Conservation (phyloP, 352 stramenopile genomes). For the Globisporangium iwayamae region DNA sequence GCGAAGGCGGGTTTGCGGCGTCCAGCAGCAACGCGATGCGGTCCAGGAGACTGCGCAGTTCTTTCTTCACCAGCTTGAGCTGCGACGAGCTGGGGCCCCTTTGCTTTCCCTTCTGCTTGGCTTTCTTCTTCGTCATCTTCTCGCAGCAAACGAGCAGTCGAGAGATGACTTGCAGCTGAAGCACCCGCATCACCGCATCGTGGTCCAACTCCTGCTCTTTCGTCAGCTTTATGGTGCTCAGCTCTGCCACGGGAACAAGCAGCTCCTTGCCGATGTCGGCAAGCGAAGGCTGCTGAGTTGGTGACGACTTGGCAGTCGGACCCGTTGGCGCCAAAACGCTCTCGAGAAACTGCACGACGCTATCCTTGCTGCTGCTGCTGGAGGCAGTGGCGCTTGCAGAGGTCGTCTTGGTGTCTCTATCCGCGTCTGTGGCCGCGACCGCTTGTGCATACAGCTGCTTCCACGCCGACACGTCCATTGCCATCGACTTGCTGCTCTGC, state of each 20-base stretch:
- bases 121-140: constrained; percentile 15
- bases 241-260: constrained; percentile 23
- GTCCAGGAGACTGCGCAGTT: constrained; percentile 68
- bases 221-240: constrained; percentile 25
- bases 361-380: neutral
- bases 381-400: neutral
- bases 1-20: constrained; percentile 56
- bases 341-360: constrained; percentile 11
- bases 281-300: constrained; percentile 6
- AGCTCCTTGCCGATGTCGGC: constrained; percentile 20
- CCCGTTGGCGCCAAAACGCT: constrained; percentile 3
- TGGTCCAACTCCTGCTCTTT: constrained; percentile 23
- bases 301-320: neutral
- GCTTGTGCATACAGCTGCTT: constrained; percentile 15
- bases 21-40: constrained; percentile 72
- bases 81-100: neutral
- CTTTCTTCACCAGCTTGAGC: constrained; percentile 36
- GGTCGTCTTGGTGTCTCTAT: neutral
- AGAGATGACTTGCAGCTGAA: constrained; percentile 69
- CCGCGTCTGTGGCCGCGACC: neutral
- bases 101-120: neutral
- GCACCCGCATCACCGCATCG: constrained; percentile 37
- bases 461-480: constrained; percentile 7
- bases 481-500: neutral
- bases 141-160: constrained; percentile 44